Evolutionary conservation across 2,329 filamentous ascomycete species (phyloP), one percentile per base, ranked within the genome.

Genomic region (Leptodontidium sp.): DNA sequence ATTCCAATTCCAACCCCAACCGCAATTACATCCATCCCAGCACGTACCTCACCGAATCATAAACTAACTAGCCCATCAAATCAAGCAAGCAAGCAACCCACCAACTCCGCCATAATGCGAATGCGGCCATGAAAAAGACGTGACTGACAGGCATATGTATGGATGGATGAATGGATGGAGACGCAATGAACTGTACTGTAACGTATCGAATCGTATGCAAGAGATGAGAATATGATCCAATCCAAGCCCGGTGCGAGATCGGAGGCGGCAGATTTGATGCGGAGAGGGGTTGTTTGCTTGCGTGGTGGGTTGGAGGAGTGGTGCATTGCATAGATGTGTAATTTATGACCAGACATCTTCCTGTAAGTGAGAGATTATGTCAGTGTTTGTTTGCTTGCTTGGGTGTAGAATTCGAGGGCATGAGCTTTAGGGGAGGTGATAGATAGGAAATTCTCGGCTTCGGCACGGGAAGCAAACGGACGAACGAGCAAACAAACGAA

Each of bases 311-410:
- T 26, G 21, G 2, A 35, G 29, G 14, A 21, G 26, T 47, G 50
- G 17, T 50, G 24, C 47, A 38, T 29, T n/a, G 24, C 9, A 21
- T 32, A n/a, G 35, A 43, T 64, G 24, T 14, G 14, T 17, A 32
- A 14, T 67, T 45, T 66, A 69, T 49, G 68, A 67, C 64, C 64
- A 67, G 32, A 67, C 64, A 14, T 67, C 64, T 64, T 69, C 64
- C 68, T 69, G 40, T 47, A 57, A 32, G 17, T 38, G 24, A 14
- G 29, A 61, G 17, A 12, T 50, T 24, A 17, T 61, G 55, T 69
- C n/a, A 69, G 64, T 52, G 35, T 67, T 61, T 64, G 43, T n/a
- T 61, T 61, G 57, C 35, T 40, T 43, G 32, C n/a, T 21, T 65
- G 38, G 40, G 38, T 17, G 47, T 38, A 38, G 61, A 55, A 17